Evolutionary conservation across 371 early-diverging fungal species (phyloP), one percentile per base, ranked within the genome.

Genomic region (Lichtheimia ornata): DNA sequence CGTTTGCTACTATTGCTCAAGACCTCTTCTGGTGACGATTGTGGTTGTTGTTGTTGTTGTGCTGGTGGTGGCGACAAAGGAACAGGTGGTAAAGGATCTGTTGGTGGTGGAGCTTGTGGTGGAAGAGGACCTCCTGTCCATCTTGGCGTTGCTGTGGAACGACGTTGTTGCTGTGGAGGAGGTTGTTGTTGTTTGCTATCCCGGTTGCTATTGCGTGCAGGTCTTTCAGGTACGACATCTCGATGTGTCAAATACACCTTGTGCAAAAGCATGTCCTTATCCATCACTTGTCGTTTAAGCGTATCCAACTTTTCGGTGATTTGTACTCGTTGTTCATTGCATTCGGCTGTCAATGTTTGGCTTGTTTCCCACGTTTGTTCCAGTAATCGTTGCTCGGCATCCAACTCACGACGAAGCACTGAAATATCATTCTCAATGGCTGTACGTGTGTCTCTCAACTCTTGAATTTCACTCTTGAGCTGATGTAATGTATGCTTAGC

Each of bases 41-140:
- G 22, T 22, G 22, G 22, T 7, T 28, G 28, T 1, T 30, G 56
- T 20, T 42, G 13, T 44, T 30, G 30, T 35, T 35, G 35, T 35
- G 5, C 1, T 35, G 35, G 35, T 11, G 43, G 11, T 15, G 43
- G 43, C 3, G 45, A 59, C 18, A 52, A 3, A 0, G 68, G 68
- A 4, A 67, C 17, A n/a, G 68, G 68, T 18, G 68, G 68, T 18
- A 67, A 53, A 7, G 69, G 69, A 35, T 61, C 61, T 2, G 64
- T 69, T 15, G 69, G 69, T 53, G 69, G 69, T 5, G 69, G 69
- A 20, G 61, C 69, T 17, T 57, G 40, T 18, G 69, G 69, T 41
- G 66, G 66, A 7, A 66, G 40, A 15, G 55, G 45, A 20, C 42
- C 58, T 14, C 66, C 66, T 14, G 66, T 62, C 62, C 62, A 66